A percentile compares a stretch with the other conserved stretches of the same genome.
phyloP scores from a whole-genome alignment of 192 early-diverging fungal species.

The Coemansia sp. region DNA sequence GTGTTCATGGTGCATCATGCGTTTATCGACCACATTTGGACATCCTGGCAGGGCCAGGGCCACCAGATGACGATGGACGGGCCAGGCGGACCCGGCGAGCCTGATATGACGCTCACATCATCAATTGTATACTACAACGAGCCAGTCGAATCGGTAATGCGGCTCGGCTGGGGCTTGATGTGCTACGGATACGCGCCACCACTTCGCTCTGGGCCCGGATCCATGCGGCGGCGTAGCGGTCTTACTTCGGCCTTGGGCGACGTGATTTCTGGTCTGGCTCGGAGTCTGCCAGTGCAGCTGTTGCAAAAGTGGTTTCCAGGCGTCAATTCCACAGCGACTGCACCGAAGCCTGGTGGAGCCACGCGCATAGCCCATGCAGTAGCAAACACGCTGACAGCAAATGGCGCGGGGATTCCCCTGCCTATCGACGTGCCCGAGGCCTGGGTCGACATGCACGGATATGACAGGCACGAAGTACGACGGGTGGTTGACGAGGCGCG shows the following conservation, averaged over 20 bases:
- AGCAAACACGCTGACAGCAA: not conserved
- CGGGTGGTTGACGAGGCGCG: conserved; percentile 23
- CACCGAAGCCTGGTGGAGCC: not conserved
- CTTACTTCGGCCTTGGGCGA: not conserved
- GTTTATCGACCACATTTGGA: conserved; percentile 53
- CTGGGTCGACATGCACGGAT: conserved; percentile 37
- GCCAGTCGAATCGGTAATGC: conserved; percentile 44
- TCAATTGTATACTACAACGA: conserved; percentile 30
- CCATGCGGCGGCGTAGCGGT: not conserved
- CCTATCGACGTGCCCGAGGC: conserved; percentile 18
- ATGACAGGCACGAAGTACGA: conserved; percentile 13
- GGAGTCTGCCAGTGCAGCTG: conserved; percentile 16
- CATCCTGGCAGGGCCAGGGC: conserved; percentile 49
- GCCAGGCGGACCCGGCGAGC: not conserved
- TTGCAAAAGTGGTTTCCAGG: conserved; percentile 38
- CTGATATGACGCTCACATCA: not conserved
- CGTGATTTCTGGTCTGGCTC: not conserved
- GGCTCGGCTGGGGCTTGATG: conserved; percentile 50
- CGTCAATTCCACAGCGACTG: conserved; percentile 6
- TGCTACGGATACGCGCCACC: conserved; percentile 47
- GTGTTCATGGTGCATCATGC: conserved; percentile 54
- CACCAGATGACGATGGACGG: conserved; percentile 43
- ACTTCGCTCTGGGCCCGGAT: conserved; percentile 10
- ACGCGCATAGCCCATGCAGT: not conserved
- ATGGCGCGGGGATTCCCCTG: conserved; percentile 23